Evolutionary conservation across 2,329 filamentous ascomycete genomes (phyloP).

Genomic region (Ascochyta clinopodiicola): DNA sequence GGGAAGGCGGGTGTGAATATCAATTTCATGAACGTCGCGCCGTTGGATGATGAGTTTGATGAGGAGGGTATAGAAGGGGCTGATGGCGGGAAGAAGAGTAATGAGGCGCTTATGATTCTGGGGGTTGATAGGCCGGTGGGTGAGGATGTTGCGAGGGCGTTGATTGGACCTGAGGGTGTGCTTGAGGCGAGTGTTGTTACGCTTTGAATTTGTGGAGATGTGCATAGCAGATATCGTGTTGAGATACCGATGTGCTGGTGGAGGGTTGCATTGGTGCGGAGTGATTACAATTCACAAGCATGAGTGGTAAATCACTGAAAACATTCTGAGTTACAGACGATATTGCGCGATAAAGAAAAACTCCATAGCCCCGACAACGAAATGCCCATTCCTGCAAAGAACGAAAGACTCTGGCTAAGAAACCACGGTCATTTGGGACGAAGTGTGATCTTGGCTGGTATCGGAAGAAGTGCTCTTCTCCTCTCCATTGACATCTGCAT

Average conservation of each 20-base stretch:
- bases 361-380: too few species aligned
- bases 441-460: too few species aligned
- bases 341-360: too few species aligned
- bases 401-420: too few species aligned
- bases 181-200: slow-evolving; percentile 62
- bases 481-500: too few species aligned
- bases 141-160: slow-evolving; percentile 58
- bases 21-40: slow-evolving; percentile 77
- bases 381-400: too few species aligned
- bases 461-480: too few species aligned
- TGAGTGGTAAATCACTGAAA: too few species aligned
- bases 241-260: neutral
- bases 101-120: slow-evolving; percentile 83
- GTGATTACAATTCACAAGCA: too few species aligned
- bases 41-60: slow-evolving; percentile 55
- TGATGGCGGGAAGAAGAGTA: slow-evolving; percentile 43
- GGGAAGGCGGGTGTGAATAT: slow-evolving; percentile 78
- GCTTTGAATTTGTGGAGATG: slow-evolving; percentile 16
- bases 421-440: too few species aligned
- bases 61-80: slow-evolving; percentile 35
- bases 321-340: too few species aligned
- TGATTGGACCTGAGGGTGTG: slow-evolving; percentile 58
- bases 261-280: neutral
- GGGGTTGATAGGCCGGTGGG: slow-evolving; percentile 72
- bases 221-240: neutral